Conservation (phyloP, 495 filamentous ascomycete genomes). For the Talaromyces wortmannii region DNA sequence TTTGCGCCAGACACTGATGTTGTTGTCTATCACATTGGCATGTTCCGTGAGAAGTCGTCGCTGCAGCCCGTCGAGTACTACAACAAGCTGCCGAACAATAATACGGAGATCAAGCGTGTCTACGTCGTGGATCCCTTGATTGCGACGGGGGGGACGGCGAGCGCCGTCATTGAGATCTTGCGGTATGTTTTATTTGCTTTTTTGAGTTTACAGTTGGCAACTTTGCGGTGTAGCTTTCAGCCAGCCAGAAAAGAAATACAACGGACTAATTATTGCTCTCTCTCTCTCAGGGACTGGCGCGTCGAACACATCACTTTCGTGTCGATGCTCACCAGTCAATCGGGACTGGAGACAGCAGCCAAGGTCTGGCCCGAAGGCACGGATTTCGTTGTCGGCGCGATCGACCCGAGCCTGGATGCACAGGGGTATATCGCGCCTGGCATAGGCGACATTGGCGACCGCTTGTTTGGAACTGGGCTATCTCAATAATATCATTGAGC, state of each 20-base stretch:
- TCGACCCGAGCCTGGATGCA: constrained; percentile 62
- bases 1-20: constrained; percentile 11
- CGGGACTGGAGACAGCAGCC: constrained; percentile 61
- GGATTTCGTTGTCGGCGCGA: constrained; percentile 69
- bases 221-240: neutral
- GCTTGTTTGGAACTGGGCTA: constrained; percentile 65
- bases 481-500: neutral
- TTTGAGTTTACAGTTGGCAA: neutral
- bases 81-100: constrained; percentile 72
- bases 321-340: constrained; percentile 58
- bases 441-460: constrained; percentile 80
- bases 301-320: constrained; percentile 67
- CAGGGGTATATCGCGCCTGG: constrained; percentile 82
- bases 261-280: neutral
- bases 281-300: constrained; percentile 61
- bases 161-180: constrained; percentile 77
- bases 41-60: constrained; percentile 76
- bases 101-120: constrained; percentile 43
- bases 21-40: constrained; percentile 71
- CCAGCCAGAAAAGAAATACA: neutral
- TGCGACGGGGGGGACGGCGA: constrained; percentile 80
- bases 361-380: constrained; percentile 62
- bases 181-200: constrained; percentile 17
- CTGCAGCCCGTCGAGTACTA: constrained; percentile 90
- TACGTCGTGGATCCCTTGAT: constrained; percentile 85